Evolutionary conservation across 148 eudicot genomes (phyloP).

Genomic region (Vaccinium myrtillus): DNA sequence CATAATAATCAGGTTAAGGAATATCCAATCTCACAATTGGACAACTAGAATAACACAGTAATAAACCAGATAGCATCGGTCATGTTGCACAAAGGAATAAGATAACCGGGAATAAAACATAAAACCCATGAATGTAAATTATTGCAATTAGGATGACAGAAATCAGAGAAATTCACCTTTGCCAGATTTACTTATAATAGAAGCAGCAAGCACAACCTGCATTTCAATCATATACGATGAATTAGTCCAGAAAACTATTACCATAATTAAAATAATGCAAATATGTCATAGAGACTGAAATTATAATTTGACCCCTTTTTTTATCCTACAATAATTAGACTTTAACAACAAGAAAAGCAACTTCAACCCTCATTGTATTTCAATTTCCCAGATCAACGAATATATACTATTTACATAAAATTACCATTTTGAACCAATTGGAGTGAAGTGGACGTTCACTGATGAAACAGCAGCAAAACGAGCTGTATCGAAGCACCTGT

Average conservation of each 20-base stretch:
- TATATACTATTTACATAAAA: no score
- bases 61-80: not conserved
- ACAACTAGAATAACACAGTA: not conserved
- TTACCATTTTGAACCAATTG: conserved; percentile 8
- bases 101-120: not conserved
- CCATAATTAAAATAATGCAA: not conserved
- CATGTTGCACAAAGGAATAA: not conserved
- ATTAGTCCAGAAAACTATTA: not conserved
- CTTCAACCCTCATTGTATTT: not conserved
- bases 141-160: not conserved
- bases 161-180: conserved; percentile 27
- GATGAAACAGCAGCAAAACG: not conserved
- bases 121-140: not conserved
- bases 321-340: no score
- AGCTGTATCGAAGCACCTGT: not conserved
- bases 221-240: not conserved
- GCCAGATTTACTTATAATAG: conserved; percentile 46
- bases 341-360: not conserved
- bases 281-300: not conserved
- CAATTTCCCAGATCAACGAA: no score
- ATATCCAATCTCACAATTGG: not conserved
- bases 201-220: conserved; percentile 54
- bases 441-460: not conserved
- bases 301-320: no score
- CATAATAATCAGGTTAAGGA: not conserved